Evolutionary conservation across 2,329 filamentous ascomycete species (phyloP), one percentile per base, ranked within the genome.

Genomic region (Colletotrichum musicola): DNA sequence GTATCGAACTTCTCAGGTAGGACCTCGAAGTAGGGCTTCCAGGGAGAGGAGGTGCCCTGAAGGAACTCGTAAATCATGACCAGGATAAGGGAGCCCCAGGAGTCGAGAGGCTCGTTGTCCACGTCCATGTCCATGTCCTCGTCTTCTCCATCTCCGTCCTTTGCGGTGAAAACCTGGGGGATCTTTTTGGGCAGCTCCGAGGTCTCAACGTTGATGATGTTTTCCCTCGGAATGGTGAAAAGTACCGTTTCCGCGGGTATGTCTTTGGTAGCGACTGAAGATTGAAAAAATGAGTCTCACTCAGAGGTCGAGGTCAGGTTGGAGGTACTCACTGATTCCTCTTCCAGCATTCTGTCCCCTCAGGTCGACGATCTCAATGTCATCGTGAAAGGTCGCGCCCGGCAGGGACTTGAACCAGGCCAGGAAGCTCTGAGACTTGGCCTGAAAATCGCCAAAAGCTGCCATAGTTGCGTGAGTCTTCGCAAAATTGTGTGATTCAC

Each of bases 1-100:
- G 93, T 97, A 77, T 96, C 89, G 75, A 97, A 97, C 1, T 81
- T 75, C 5, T 76, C 73, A 1, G 94, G 94, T 5, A 97, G 84
- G 20, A 97, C 84, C 65, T 90, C 85, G 72, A 97, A 90, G 78
- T 97, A 97, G 0, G 90, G 85, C 71, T 89, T 88, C 94, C 94
- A 97, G 9, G 80, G 81, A 1, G 94, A 97, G 1, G 73, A 80
- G 69, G 74, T 82, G 57, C 79, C 89, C 77, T 78, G 90, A 7
- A 89, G 79, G 63, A 84, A 85, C 81, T 97, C 94, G 79, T 93
- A 93, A 58, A 97, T 87, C 87, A 97, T 90, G 70, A 92, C 87
- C 20, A 97, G 84, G 70, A 97, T 97, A 18, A 89, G 81, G 0
- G 82, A 82, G 18, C 84, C 83, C 87, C 87, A 89, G 0, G 86